Percentiles rank a stretch among this genome's conserved stretches.
These are phyloP conservation scores for Penicillium fimorum DNA, from an alignment of 495 filamentous ascomycete genomes.

Conservation along the genomic window DNA sequence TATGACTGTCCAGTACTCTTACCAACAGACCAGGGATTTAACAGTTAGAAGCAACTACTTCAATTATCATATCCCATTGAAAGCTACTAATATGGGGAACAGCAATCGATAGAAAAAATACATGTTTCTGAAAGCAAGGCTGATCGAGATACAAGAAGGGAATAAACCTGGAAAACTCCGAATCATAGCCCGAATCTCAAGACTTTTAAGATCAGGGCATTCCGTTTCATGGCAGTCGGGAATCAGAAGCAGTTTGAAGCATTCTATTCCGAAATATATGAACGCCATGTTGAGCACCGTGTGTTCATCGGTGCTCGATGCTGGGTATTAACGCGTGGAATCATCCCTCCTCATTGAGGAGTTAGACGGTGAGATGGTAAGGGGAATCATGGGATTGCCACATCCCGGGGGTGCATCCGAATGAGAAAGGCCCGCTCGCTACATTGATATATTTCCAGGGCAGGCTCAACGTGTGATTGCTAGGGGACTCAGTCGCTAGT, in stretches of 20 bases:
- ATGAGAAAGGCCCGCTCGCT: neutral
- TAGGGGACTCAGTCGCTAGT: conserved; percentile 29
- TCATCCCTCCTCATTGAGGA: conserved; percentile 22
- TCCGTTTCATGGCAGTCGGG: conserved; percentile 4
- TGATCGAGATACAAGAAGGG: conserved; percentile 12
- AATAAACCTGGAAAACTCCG: conserved; percentile 17
- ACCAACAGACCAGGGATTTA: neutral
- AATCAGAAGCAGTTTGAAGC: neutral
- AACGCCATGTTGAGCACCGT: conserved; percentile 27
- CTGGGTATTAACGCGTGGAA: conserved; percentile 33
- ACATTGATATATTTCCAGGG: neutral
- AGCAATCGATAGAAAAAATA: conserved; percentile 11
- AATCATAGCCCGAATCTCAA: conserved; percentile 3
- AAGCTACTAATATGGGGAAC: neutral
- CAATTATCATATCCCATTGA: conserved; percentile 3
- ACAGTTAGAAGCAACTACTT: neutral
- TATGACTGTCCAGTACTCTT: neutral
- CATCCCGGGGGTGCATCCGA: neutral
- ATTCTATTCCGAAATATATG: conserved; percentile 9
- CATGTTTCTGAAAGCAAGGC: conserved; percentile 10
- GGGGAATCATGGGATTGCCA: conserved; percentile 2
- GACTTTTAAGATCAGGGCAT: neutral
- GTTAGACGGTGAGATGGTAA: conserved; percentile 7
- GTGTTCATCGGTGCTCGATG: conserved; percentile 22
- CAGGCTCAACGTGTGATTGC: neutral